These are phyloP conservation scores for Saccharomycopsis guyanensis DNA, from an alignment of 805 yeast species.

Conservation along the genomic window DNA sequence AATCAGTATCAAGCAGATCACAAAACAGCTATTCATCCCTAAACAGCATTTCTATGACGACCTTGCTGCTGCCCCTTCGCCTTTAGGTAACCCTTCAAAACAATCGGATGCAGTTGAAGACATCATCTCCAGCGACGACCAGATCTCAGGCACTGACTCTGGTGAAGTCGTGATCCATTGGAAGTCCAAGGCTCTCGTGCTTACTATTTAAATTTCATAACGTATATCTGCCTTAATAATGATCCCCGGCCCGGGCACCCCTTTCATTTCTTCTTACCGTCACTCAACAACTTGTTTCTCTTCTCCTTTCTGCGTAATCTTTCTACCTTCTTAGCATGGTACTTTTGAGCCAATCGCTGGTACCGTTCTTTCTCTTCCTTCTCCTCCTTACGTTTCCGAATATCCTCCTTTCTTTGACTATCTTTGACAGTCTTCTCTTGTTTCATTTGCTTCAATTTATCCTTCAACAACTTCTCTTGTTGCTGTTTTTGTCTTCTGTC, in stretches of 20 bases:
- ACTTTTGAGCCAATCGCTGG: constrained; percentile 71
- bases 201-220: too few relatives aligned
- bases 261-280: constrained; percentile 44
- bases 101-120: background rate
- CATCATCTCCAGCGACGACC: background rate
- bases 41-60: background rate
- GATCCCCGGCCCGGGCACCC: background rate
- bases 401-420: constrained; percentile 43
- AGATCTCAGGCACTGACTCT: background rate
- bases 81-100: too few relatives aligned
- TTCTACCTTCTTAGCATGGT: constrained; percentile 90
- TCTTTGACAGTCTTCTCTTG: constrained; percentile 66
- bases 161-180: background rate
- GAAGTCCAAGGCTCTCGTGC: background rate
- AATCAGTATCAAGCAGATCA: background rate
- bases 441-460: constrained; percentile 62
- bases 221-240: background rate
- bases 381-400: constrained; percentile 68
- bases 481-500: constrained; percentile 59
- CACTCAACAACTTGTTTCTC: constrained; percentile 88
- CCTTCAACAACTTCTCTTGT: constrained; percentile 58
- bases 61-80: too few relatives aligned
- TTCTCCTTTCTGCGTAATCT: constrained; percentile 86
- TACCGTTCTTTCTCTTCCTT: constrained; percentile 87
- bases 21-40: background rate